phyloP scores from a whole-genome alignment of 148 eudicot species.

The Gaultheria prostrata region DNA sequence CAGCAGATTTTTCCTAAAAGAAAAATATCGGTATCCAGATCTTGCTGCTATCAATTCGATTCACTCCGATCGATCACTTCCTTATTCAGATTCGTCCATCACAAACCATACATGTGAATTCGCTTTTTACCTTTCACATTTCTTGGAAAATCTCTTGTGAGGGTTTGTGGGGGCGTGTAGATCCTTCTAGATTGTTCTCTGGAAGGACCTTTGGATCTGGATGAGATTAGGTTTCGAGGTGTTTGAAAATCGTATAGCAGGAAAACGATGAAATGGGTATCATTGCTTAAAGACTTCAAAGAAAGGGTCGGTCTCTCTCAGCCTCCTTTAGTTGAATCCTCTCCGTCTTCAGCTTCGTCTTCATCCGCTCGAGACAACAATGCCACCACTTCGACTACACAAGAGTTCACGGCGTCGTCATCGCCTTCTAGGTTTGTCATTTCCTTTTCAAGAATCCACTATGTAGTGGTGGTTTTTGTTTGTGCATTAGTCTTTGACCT shows the following conservation, averaged over 20 bases:
- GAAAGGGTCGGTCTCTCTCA: conserved; percentile 82
- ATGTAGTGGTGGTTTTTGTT: background rate
- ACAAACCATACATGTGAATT: background rate
- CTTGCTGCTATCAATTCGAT: conserved; percentile 21
- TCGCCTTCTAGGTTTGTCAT: conserved; percentile 40
- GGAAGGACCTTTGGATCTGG: conserved; percentile 22
- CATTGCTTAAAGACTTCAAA: conserved; percentile 93
- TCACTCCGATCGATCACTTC: conserved; percentile 20
- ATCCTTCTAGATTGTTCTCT: conserved; percentile 16
- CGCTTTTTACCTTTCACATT: background rate
- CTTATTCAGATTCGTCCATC: conserved; percentile 6
- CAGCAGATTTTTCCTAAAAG: background rate
- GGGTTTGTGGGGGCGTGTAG: conserved; percentile 5
- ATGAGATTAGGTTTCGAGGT: conserved; percentile 28
- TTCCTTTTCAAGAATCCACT: background rate
- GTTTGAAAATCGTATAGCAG: conserved; percentile 23
- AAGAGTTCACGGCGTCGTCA: conserved; percentile 26
- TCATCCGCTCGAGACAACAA: conserved; percentile 33
- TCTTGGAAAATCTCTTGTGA: background rate
- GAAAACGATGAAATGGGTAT: conserved; percentile 88
- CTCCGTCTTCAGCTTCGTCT: conserved; percentile 29
- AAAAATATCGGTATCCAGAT: conserved; percentile 17
- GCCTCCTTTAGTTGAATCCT: conserved; percentile 24
- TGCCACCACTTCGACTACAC: conserved; percentile 27
- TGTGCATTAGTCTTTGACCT: background rate